Conservation (phyloP, 176 grass and related monocot genomes). For the Pharus latifolius region DNA sequence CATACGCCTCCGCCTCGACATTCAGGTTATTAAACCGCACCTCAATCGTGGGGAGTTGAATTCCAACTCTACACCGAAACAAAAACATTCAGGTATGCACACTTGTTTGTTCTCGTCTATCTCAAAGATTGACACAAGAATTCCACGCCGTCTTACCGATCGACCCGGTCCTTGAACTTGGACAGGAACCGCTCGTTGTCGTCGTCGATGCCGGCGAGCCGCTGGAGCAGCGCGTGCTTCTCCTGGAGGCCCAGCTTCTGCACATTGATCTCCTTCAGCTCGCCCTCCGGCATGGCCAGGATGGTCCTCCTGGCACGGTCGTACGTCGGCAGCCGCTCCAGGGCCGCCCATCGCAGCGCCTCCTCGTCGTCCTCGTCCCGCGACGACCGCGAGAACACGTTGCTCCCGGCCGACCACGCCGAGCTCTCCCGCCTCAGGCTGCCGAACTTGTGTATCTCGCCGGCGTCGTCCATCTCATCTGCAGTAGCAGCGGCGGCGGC, state of each 20-base stretch:
- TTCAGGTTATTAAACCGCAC: conserved; percentile 59
- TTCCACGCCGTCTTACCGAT: background rate
- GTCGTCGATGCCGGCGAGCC: conserved; percentile 29
- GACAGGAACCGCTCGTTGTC: conserved; percentile 45
- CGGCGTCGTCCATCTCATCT: conserved; percentile 48
- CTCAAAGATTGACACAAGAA: too few relatives aligned
- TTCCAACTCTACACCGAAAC: conserved; percentile 28
- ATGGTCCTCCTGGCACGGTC: conserved; percentile 37
- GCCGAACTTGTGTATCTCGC: conserved; percentile 31
- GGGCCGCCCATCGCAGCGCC: conserved; percentile 61
- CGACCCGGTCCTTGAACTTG: conserved; percentile 56
- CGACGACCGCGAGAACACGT: conserved; percentile 36
- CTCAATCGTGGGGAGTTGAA: conserved; percentile 58
- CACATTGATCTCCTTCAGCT: conserved; percentile 44
- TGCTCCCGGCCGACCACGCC: conserved; percentile 16
- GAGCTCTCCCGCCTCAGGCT: conserved; percentile 33
- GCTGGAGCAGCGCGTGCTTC: conserved; percentile 43
- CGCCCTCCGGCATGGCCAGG: conserved; percentile 51
- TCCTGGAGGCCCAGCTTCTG: conserved; percentile 27
- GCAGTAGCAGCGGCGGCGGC: too few relatives aligned
- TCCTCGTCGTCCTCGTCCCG: conserved; percentile 56
- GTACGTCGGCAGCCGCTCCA: conserved; percentile 64
- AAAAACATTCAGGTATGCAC: background rate
- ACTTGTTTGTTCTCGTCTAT: background rate
- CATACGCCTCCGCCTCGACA: conserved; percentile 43